Percentiles rank a stretch among this genome's conserved stretches.
Evolutionary conservation across 1,284 basidiomycete genomes (phyloP).

Genomic region (Xanthoconium separans): DNA sequence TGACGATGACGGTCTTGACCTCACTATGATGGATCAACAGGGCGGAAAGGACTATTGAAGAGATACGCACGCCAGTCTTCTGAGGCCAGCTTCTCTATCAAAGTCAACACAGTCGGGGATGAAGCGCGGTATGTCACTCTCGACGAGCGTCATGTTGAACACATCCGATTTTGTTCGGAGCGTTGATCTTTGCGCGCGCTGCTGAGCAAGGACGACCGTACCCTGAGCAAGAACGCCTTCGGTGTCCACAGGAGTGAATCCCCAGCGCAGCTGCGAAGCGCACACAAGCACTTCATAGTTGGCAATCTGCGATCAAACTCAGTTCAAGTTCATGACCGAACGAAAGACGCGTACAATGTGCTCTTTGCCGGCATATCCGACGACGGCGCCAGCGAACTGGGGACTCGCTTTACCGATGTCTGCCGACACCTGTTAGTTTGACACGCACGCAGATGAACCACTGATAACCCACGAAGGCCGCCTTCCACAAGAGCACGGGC

Average conservation of each 20-base stretch:
- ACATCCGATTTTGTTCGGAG: conserved; percentile 9
- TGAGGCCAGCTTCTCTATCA: conserved; percentile 23
- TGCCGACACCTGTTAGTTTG: conserved; percentile 4
- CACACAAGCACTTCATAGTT: conserved; percentile 34
- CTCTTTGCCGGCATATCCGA: conserved; percentile 32
- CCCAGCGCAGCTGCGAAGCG: conserved; percentile 35
- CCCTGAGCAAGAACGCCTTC: conserved; percentile 25
- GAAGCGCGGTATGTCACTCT: conserved; percentile 30
- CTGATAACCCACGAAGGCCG: conserved; percentile 23
- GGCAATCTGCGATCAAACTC: conserved; percentile 19
- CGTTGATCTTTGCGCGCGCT: conserved; percentile 6
- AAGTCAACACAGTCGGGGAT: conserved; percentile 9
- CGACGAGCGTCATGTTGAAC: conserved; percentile 28
- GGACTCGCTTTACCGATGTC: conserved; percentile 32
- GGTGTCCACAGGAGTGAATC: conserved; percentile 17
- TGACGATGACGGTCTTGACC: conserved; percentile 39
- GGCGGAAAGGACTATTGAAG: background rate
- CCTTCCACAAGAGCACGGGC: conserved; percentile 35
- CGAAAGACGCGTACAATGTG: conserved; percentile 18
- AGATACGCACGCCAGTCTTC: conserved; percentile 27
- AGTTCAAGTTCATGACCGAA: background rate
- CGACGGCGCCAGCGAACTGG: conserved; percentile 27
- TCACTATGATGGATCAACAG: conserved; percentile 21
- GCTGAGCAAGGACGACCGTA: conserved; percentile 34
- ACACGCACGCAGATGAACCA: background rate